phyloP scores from a whole-genome alignment of 1,284 basidiomycete species.

The Boletus semigastroideus region DNA sequence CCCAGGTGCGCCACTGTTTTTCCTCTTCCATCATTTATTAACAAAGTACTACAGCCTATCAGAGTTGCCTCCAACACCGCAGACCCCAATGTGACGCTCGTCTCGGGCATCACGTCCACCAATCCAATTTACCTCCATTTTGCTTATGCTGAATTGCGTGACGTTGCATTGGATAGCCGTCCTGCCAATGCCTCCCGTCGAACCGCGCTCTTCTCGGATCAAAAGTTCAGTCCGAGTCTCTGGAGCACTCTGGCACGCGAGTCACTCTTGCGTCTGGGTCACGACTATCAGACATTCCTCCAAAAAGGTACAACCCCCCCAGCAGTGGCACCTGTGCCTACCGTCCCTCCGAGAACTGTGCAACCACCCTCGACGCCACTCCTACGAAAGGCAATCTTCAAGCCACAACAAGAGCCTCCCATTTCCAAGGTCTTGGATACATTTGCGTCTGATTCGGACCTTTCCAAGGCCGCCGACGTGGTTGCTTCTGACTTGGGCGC shows the following conservation, averaged over 20 bases:
- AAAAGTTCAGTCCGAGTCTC: conserved; percentile 61
- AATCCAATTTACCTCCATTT: conserved; percentile 54
- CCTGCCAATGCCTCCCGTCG: conserved; percentile 44
- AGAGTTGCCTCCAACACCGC: conserved; percentile 41
- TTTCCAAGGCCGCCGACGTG: conserved; percentile 49
- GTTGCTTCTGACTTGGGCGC: conserved; percentile 36
- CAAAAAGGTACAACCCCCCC: conserved; percentile 43
- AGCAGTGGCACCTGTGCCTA: conserved; percentile 25
- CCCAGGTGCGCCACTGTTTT: conserved; percentile 39
- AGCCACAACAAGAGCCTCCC: conserved; percentile 41
- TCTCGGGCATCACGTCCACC: conserved; percentile 57
- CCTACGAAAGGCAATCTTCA: conserved; percentile 51
- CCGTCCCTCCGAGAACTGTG: conserved; percentile 20
- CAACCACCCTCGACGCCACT: conserved; percentile 41
- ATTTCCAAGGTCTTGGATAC: conserved; percentile 51
- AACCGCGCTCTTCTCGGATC: conserved; percentile 64
- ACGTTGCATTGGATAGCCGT: conserved; percentile 44
- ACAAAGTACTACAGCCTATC: conserved; percentile 38
- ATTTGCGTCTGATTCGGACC: conserved; percentile 55
- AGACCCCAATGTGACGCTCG: conserved; percentile 51
- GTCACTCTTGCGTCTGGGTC: conserved; percentile 58
- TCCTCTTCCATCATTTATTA: background rate
- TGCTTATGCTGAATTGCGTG: conserved; percentile 54
- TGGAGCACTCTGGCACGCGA: conserved; percentile 64
- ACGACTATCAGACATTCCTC: conserved; percentile 62